These are phyloP conservation scores for Aspergillus viridinutans DNA, from an alignment of 2,329 filamentous ascomycete genomes.

Conservation along the genomic window DNA sequence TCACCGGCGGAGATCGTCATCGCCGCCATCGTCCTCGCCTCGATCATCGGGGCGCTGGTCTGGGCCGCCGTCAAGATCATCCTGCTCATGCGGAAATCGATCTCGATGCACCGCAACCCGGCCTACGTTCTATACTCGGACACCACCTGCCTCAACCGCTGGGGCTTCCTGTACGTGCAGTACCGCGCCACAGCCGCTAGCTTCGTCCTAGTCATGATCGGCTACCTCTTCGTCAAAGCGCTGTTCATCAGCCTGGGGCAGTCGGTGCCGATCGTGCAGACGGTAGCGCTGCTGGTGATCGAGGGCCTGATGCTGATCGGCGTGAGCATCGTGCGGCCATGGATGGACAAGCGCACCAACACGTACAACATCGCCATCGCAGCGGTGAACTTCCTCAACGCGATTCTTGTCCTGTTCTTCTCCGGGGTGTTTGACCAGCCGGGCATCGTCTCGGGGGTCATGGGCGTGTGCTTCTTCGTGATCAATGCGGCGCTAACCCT, in stretches of 20 bases:
- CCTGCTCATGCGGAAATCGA: constrained; percentile 77
- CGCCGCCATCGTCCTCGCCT: constrained; percentile 81
- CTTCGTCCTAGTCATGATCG: constrained; percentile 76
- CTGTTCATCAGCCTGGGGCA: constrained; percentile 84
- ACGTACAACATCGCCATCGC: constrained; percentile 91
- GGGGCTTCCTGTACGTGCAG: constrained; percentile 95
- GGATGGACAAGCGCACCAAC: constrained; percentile 99
- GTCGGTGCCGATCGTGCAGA: constrained; percentile 65
- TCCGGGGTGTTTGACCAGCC: constrained; percentile 81
- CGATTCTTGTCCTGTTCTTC: constrained; percentile 84
- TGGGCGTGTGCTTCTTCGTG: constrained; percentile 85
- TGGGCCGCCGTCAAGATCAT: constrained; percentile 90
- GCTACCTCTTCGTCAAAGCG: constrained; percentile 75
- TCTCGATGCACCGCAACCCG: constrained; percentile 87
- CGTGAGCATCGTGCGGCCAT: constrained; percentile 77
- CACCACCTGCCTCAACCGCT: constrained; percentile 85
- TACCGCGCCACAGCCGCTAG: constrained; percentile 94
- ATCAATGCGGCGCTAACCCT: constrained; percentile 79
- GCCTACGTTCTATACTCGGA: constrained; percentile 96
- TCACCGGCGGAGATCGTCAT: constrained; percentile 80
- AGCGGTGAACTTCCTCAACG: constrained; percentile 82
- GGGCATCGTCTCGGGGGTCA: constrained; percentile 74
- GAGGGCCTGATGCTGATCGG: constrained; percentile 73
- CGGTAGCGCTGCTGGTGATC: constrained; percentile 75
- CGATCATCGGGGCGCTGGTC: constrained; percentile 68